Conservation (phyloP, 192 early-diverging fungal genomes). For the Endogone sp. region DNA sequence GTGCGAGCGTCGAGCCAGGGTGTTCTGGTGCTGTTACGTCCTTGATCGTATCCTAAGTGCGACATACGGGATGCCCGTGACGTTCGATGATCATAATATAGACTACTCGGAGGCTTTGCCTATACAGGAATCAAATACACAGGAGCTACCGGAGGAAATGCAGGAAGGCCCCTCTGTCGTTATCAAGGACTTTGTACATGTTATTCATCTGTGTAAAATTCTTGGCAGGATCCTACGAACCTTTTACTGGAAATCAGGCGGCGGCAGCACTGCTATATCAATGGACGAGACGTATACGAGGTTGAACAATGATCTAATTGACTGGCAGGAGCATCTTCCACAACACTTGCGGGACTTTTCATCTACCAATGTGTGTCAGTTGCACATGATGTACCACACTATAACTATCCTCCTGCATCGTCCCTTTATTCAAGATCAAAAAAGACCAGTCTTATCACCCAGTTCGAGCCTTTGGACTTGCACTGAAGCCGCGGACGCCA, state of each 20-base stretch:
- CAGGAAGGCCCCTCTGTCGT: too few species aligned
- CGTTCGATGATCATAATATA: constrained; percentile 29
- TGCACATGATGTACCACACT: constrained; percentile 49
- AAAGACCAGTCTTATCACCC: too few species aligned
- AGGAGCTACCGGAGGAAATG: too few species aligned
- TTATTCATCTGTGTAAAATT: constrained; percentile 42
- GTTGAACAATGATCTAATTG: constrained; percentile 16
- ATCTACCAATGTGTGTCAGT: constrained; percentile 4
- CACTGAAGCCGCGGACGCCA: constrained; percentile 12
- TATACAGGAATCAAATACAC: too few species aligned
- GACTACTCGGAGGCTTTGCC: constrained; percentile 9
- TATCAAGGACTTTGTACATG: constrained; percentile 36
- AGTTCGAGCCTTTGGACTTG: constrained; percentile 28
- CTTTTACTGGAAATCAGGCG: constrained; percentile 37
- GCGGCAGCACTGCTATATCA: constrained; percentile 6
- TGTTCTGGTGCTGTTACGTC: constrained; percentile 74
- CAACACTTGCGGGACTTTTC: constrained; percentile 24
- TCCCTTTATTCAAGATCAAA: constrained; percentile 45
- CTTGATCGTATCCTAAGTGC: constrained; percentile 64
- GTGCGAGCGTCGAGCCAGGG: constrained; percentile 55
- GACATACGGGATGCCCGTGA: constrained; percentile 51
- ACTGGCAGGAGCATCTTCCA: constrained; percentile 43
- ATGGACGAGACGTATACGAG: constrained; percentile 24
- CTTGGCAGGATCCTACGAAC: constrained; percentile 45
- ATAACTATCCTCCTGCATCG: constrained; percentile 48